These are phyloP conservation scores for Volvox reticuliferus DNA, from an alignment of 139 green algal genomes.

Conservation along the genomic window DNA sequence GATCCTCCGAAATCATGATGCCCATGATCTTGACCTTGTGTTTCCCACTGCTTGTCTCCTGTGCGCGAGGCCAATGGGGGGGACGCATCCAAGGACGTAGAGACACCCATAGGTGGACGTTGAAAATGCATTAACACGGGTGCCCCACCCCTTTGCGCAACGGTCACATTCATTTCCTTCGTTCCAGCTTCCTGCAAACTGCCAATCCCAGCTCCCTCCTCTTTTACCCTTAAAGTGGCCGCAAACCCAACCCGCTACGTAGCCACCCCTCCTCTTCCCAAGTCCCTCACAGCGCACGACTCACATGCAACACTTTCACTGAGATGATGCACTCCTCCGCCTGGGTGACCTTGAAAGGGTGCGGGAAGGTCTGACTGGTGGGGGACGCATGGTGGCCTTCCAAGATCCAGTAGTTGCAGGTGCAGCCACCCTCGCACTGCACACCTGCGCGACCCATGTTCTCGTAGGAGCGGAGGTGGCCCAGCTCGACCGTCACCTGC, in stretches of 20 bases:
- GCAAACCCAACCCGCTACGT: background rate
- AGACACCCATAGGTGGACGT: no score
- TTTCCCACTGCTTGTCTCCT: constrained; percentile 11
- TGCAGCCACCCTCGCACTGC: constrained; percentile 48
- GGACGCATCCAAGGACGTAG: no score
- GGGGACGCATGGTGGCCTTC: constrained; percentile 40
- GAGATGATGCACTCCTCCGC: constrained; percentile 47
- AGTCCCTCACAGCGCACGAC: background rate
- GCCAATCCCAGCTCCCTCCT: background rate
- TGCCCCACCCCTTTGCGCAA: background rate
- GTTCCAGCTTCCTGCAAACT: background rate
- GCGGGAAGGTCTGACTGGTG: constrained; percentile 49
- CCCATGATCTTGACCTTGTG: constrained; percentile 55
- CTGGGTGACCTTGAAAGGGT: constrained; percentile 41
- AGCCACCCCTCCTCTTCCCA: no score
- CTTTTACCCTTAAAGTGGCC: background rate
- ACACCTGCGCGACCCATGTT: constrained; percentile 48
- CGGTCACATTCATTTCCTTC: no score
- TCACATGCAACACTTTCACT: constrained; percentile 32
- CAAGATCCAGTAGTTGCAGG: constrained; percentile 4
- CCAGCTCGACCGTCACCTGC: constrained; percentile 30
- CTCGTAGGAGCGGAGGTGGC: constrained; percentile 45
- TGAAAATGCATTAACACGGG: background rate
- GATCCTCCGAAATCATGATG: constrained; percentile 53
- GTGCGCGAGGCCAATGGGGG: background rate